Evolutionary conservation across 2,329 filamentous ascomycete genomes (phyloP), one percentile per base, ranked within the genome.

Genomic region (Xylariaceae sp.): DNA sequence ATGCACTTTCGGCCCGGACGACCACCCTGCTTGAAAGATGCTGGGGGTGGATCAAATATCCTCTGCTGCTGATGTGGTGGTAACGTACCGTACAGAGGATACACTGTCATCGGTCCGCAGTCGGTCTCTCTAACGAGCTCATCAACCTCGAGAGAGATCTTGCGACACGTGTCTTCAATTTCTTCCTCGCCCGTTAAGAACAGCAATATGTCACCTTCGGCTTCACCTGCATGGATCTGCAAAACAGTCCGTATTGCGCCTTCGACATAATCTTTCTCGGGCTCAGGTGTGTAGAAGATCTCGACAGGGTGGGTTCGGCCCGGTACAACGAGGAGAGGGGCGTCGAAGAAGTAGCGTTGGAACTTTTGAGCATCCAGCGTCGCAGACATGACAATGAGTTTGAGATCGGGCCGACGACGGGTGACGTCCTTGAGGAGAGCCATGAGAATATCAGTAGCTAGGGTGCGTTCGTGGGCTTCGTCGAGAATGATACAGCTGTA

Each of bases 401-500:
- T 99, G 69, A 99, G 82, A 74, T 99, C 95, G 3, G 91, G 85
- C 57, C 95, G 85, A 68, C 92, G 86, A 67, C 82, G 76, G 29
- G 93, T 87, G 37, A 98, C 88, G 71, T 96, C 91, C 79, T 99
- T 99, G 60, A 99, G 80, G 57, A 99, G 82, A 53, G 93, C 95
- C 90, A 99, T 98, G 56, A 99, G 82, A 62, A 99, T 95, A 80
- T 99, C 95, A 7, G 96, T 99, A 19, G 94, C 92, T 60, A 99
- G 87, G 0, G 95, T 99, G 74, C 96, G 87, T 77, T 99, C 95
- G 86, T 99, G 95, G 52, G 96, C 95, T 76, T 99, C 95, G 75
- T 99, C 95, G 61, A 99, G 88, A 76, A 99, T 98, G 73, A 99
- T 98, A 69, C 91, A 96, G 80, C 92, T 95, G 78, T 99, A 99